Percentiles rank a stretch among this genome's conserved stretches.
These are phyloP conservation scores for Globisporangium camurandrum DNA, from an alignment of 352 stramenopile species.

Conservation along the genomic window DNA sequence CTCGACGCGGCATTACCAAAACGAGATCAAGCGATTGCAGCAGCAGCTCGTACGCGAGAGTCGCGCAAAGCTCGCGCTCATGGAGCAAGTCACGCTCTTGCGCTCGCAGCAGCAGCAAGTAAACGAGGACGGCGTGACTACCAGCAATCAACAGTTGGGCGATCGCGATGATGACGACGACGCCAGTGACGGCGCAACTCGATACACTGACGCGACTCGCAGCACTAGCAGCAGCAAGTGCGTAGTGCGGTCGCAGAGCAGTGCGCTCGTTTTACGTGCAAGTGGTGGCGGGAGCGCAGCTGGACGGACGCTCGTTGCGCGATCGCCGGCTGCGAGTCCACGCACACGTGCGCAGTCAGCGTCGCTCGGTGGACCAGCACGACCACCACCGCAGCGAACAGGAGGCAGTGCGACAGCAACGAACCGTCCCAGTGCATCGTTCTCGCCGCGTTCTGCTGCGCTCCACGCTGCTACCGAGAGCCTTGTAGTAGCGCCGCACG, in stretches of 20 bases:
- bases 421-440: constrained; percentile 37
- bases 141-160: constrained; percentile 3
- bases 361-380: constrained; percentile 18
- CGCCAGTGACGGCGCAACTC: too few species aligned
- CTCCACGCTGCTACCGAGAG: constrained; percentile 19
- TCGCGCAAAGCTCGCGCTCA: constrained; percentile 31
- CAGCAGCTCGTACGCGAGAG: constrained; percentile 48
- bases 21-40: constrained; percentile 59
- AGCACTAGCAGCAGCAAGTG: too few species aligned
- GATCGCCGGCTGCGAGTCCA: constrained; percentile 13
- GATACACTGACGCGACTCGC: too few species aligned
- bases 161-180: not conserved
- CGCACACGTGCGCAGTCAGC: constrained; percentile 22
- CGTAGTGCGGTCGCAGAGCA: too few species aligned
- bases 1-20: constrained; percentile 47
- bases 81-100: constrained; percentile 37
- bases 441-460: constrained; percentile 20
- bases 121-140: too few species aligned
- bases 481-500: too few species aligned
- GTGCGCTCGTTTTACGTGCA: too few species aligned
- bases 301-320: constrained; percentile 5
- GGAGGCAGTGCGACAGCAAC: not conserved
- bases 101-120: not conserved
- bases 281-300: too few species aligned
- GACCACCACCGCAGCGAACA: not conserved